These are phyloP conservation scores for Lodderomyces elongisporus DNA, from an alignment of 1,139 yeast genomes.

Conservation along the genomic window DNA sequence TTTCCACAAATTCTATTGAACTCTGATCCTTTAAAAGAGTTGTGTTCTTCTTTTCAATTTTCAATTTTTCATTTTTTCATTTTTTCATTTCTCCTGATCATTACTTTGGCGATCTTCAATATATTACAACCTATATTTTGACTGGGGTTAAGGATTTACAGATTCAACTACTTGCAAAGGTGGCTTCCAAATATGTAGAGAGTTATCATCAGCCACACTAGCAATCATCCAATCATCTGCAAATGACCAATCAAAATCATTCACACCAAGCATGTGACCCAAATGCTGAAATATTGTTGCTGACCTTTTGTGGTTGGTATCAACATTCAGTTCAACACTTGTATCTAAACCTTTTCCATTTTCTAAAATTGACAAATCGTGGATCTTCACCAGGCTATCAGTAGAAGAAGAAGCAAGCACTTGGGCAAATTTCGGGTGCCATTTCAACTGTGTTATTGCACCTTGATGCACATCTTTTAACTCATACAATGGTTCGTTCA, in stretches of 20 bases:
- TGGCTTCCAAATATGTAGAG: slow-evolving; percentile 83
- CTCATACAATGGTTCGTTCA: slow-evolving; percentile 15
- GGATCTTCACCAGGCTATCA: slow-evolving; percentile 66
- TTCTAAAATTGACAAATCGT: slow-evolving; percentile 45
- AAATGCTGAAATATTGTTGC: slow-evolving; percentile 66
- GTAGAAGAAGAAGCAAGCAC: slow-evolving; percentile 69
- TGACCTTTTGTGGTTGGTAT: too few relatives aligned
- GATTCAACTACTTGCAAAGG: too few relatives aligned
- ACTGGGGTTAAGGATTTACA: too few relatives aligned
- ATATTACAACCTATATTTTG: too few relatives aligned
- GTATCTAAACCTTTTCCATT: background rate
- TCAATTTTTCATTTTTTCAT: too few relatives aligned
- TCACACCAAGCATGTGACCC: slow-evolving; percentile 86
- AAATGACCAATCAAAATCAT: slow-evolving; percentile 84
- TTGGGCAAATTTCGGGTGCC: slow-evolving; percentile 65
- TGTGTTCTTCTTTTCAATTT: too few relatives aligned
- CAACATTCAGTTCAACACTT: slow-evolving; percentile 16
- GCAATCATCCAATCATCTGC: slow-evolving; percentile 75
- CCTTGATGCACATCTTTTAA: slow-evolving; percentile 42
- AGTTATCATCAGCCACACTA: slow-evolving; percentile 84
- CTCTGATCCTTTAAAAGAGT: too few relatives aligned
- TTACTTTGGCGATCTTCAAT: too few relatives aligned
- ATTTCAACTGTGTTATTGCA: slow-evolving; percentile 64
- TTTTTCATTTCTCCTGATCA: too few relatives aligned
- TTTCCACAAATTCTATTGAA: too few relatives aligned